Evolutionary conservation across 371 early-diverging fungal genomes (phyloP), one percentile per base, ranked within the genome.

Genomic region (Funneliformis caledonium): DNA sequence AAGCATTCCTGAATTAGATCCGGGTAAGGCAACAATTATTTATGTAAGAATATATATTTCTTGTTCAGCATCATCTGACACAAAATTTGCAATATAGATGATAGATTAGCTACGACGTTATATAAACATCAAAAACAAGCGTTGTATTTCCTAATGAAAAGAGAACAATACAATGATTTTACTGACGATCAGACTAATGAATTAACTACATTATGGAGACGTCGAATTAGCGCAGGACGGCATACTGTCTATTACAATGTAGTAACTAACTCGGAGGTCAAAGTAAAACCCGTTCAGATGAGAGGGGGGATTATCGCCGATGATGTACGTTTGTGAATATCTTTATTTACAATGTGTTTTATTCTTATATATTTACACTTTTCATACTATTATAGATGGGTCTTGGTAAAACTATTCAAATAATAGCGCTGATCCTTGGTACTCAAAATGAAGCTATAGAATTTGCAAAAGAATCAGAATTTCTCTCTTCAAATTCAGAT

Each of bases 121-220:
- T 91, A 89, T 81, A 86, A 87, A 73, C 90, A 92, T 83, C 92
- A 92, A 77, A 86, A 87, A 64, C 93, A 92, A 80, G 93, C 89
- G 1, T 86, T 92, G 9, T 83, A 85, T 67, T 92, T 90, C 81
- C 84, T 92, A 84, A 31, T 84, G 60, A 83, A 89, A 64, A 86
- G 89, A n/a, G 93, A 92, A 82, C 82, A 86, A 52, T 83, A 78
- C 8, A 82, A 85, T 37, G 87, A 87, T 77, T 87, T 85, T 56
- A 76, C 80, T 1, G 82, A 82, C 65, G 85, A 86, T n/a, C 82
- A 82, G 4, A 69, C 45, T n/a, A 69, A 69, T 22, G 47, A 33
- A 37, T 47, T 69, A 22, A 69, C 37, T 10, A 45, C 70, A 42
- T 43, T 69, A 16, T 69, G 70, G 70, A 37, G 70, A 37, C 45